Conservation (phyloP, 164 flowering plant species). For the Magnolia officinalis region DNA sequence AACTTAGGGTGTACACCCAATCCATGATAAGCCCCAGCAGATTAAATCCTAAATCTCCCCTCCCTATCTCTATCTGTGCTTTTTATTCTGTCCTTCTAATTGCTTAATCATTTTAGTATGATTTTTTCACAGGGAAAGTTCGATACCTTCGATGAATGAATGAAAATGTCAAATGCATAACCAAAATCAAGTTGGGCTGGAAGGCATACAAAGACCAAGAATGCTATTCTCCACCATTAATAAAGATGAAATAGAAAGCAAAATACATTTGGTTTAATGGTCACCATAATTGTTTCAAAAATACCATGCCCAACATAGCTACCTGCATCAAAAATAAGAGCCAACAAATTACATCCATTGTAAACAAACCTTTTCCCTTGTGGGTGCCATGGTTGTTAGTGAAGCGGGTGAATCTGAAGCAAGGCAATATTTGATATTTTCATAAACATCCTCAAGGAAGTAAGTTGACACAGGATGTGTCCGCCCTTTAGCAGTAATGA, state of each 20-base stretch:
- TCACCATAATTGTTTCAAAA: not conserved
- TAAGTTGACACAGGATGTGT: conserved; percentile 77
- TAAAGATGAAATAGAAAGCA: not conserved
- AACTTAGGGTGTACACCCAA: too few relatives aligned
- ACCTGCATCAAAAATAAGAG: not conserved
- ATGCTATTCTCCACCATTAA: not conserved
- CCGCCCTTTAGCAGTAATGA: conserved; percentile 75
- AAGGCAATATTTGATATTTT: conserved; percentile 57
- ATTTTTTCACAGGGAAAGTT: too few relatives aligned
- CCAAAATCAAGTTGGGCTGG: too few relatives aligned
- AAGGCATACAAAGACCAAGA: not conserved
- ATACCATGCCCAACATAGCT: not conserved
- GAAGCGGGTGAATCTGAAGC: conserved; percentile 82
- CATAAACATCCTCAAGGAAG: conserved; percentile 88
- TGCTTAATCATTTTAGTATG: too few relatives aligned
- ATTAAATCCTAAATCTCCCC: too few relatives aligned
- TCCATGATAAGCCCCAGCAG: too few relatives aligned
- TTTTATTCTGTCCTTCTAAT: too few relatives aligned
- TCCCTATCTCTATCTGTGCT: too few relatives aligned
- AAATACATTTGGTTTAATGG: not conserved
- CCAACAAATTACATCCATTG: not conserved
- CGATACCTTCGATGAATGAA: too few relatives aligned
- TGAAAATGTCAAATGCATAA: too few relatives aligned
- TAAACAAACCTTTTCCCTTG: conserved; percentile 43
- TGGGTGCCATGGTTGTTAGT: conserved; percentile 31